Evolutionary conservation across 2,329 filamentous ascomycete species (phyloP).

Genomic region (Pseudopyricularia javanii): DNA sequence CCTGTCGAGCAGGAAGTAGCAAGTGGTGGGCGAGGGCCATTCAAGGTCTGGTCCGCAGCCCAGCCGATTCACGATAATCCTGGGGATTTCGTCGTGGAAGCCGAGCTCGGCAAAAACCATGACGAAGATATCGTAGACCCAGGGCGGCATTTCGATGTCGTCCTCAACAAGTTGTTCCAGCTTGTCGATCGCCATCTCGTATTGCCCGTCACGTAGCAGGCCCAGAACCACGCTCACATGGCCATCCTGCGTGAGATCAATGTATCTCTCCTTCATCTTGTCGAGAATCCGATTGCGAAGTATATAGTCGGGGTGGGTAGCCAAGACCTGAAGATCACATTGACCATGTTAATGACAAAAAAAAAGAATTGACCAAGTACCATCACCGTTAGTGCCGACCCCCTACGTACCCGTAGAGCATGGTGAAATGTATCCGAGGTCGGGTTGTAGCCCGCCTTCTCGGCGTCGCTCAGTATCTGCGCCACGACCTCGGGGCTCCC

Average conservation of each 20-base stretch:
- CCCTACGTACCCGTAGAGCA: slow-evolving; percentile 46
- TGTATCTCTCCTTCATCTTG: slow-evolving; percentile 65
- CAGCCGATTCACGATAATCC: slow-evolving; percentile 45
- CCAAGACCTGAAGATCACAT: slow-evolving; percentile 40
- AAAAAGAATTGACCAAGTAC: slow-evolving; percentile 3
- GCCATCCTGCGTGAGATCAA: slow-evolving; percentile 46
- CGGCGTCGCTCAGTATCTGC: slow-evolving; percentile 63
- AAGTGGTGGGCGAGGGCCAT: slow-evolving; percentile 35
- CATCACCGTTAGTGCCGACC: slow-evolving; percentile 6
- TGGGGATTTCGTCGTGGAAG: slow-evolving; percentile 67
- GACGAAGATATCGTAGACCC: slow-evolving; percentile 70
- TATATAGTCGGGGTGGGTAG: slow-evolving; percentile 77
- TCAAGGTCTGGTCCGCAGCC: slow-evolving; percentile 1
- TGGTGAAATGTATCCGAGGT: slow-evolving; percentile 60
- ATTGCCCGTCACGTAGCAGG: slow-evolving; percentile 67
- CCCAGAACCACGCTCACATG: slow-evolving; percentile 60
- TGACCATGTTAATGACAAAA: neutral
- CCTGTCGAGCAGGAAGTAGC: slow-evolving; percentile 63
- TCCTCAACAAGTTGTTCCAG: slow-evolving; percentile 54
- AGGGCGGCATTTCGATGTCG: slow-evolving; percentile 44
- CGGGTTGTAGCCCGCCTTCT: slow-evolving; percentile 42
- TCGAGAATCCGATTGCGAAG: slow-evolving; percentile 59
- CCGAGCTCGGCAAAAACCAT: slow-evolving; percentile 59
- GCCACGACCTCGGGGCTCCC: slow-evolving; percentile 56
- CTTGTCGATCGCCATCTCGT: slow-evolving; percentile 65